phyloP scores from a whole-genome alignment of 1,139 yeast genomes.

The Geotrichum carabidarum region DNA sequence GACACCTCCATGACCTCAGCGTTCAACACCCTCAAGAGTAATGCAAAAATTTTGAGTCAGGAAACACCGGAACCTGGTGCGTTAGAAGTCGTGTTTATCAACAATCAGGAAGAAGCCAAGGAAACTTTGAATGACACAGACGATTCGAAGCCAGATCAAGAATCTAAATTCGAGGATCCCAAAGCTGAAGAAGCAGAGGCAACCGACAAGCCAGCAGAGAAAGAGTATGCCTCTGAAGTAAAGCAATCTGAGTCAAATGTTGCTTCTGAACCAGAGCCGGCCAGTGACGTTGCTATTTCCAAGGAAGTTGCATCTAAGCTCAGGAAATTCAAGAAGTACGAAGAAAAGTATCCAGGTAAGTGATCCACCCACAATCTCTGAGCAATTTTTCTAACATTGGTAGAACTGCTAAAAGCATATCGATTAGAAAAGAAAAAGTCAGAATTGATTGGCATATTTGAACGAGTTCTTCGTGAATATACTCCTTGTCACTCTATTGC shows the following conservation, averaged over 20 bases:
- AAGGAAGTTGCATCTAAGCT: conserved; percentile 56
- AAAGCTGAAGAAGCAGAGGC: background rate
- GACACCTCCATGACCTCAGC: conserved; percentile 13
- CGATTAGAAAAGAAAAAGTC: conserved; percentile 69
- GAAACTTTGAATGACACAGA: background rate
- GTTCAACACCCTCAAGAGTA: conserved; percentile 16
- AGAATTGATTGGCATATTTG: conserved; percentile 60
- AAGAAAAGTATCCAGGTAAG: conserved; percentile 68
- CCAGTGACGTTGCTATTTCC: conserved; percentile 40
- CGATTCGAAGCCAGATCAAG: background rate
- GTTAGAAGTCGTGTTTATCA: conserved; percentile 13
- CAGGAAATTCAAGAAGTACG: conserved; percentile 78
- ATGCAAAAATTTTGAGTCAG: conserved; percentile 11
- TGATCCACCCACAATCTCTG: background rate
- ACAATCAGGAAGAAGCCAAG: background rate
- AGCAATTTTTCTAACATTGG: background rate
- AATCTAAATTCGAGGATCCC: background rate
- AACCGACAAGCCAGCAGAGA: background rate
- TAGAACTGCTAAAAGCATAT: conserved; percentile 65
- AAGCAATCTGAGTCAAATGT: background rate
- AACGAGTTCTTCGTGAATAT: conserved; percentile 64
- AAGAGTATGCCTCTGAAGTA: background rate
- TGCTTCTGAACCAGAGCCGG: background rate
- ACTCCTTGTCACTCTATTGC: conserved; percentile 76
- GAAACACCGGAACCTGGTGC: conserved; percentile 15